Base-by-base conservation (phyloP, 768 basidiomycete species). In the Steccherinum ochraceum region DNA sequence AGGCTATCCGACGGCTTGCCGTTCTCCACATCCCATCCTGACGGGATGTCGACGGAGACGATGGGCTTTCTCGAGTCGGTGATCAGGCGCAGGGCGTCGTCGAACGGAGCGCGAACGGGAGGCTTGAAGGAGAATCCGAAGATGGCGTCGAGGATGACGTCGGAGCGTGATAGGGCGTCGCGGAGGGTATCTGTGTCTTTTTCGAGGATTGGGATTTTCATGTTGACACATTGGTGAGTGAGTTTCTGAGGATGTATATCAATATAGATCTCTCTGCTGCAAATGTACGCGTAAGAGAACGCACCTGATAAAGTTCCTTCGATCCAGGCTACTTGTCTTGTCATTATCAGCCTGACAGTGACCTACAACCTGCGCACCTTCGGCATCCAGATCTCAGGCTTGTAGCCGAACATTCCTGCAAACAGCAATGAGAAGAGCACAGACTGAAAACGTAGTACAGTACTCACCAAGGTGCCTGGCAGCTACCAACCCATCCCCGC, bases 51-150 rank as follows among this genome's bases (percentile, higher is more conserved):
- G 2, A 99, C 87, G 2, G 89, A 91, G 23, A 99, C 80, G 60
- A 97, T 88, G 0, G 96, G 94, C 12, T 90, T 72, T 5, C 73
- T 65, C 3, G 84, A 83, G 13, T 73, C 61, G 1, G 77, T 71
- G 41, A 96, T 69, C 5, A 89, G 72, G 5, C 78, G 73, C 1
- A 99, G 76, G 35, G 84, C 85, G 0, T 69, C 61, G 58, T 92
- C 84, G 68, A 98, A 99, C 0, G 96, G 96, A 5, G 84, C 68
- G 11, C 96, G 86, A 4, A 93, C 77, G 27, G 96, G 94, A 0
- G 88, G 86, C 52, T 86, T 76, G 79, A 98, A 99, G 1, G 94
- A 97, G 72, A 99, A 98, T 3, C 95, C 96, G 59, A 99, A 99
- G 51, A 99, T 88, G 3, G 94, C 92, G 62, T 99, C 96, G 49